Percentiles rank a stretch among this genome's conserved stretches.
Evolutionary conservation across 129 eudicot species (phyloP).

Genomic region (Tanacetum coccineum): DNA sequence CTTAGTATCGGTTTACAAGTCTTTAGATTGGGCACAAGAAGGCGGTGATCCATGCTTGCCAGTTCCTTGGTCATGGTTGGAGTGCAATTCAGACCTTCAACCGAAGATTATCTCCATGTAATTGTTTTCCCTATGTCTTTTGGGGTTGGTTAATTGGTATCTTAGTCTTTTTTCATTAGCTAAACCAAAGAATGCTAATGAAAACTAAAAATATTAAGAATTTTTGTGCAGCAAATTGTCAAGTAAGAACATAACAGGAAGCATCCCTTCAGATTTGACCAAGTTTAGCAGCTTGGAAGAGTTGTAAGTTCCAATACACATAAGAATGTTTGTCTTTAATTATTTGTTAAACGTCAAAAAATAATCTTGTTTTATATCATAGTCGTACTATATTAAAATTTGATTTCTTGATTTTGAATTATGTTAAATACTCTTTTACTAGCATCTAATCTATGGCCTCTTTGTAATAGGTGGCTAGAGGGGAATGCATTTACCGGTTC

Average conservation of each 20-base stretch:
- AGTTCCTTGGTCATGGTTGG: conserved; percentile 71
- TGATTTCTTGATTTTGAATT: background rate
- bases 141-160: background rate
- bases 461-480: conserved; percentile 72
- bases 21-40: conserved; percentile 82
- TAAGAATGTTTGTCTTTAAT: background rate
- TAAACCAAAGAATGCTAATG: conserved; percentile 19
- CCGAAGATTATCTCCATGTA: conserved; percentile 58
- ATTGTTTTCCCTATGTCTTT: conserved; percentile 2
- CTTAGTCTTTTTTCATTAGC: background rate
- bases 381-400: background rate
- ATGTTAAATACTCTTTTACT: background rate
- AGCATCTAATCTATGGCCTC: background rate
- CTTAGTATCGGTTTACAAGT: conserved; percentile 49
- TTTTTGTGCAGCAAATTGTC: conserved; percentile 58
- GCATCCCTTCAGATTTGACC: conserved; percentile 67
- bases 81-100: conserved; percentile 56
- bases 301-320: conserved; percentile 53
- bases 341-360: background rate
- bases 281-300: conserved; percentile 64
- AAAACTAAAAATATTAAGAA: background rate
- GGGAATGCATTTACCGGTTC: conserved; percentile 75
- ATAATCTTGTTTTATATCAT: background rate
- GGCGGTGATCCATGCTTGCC: conserved; percentile 99
- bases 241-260: conserved; percentile 64